phyloP scores from a whole-genome alignment of 176 grass and related monocot genomes.

The Triticum urartu region DNA sequence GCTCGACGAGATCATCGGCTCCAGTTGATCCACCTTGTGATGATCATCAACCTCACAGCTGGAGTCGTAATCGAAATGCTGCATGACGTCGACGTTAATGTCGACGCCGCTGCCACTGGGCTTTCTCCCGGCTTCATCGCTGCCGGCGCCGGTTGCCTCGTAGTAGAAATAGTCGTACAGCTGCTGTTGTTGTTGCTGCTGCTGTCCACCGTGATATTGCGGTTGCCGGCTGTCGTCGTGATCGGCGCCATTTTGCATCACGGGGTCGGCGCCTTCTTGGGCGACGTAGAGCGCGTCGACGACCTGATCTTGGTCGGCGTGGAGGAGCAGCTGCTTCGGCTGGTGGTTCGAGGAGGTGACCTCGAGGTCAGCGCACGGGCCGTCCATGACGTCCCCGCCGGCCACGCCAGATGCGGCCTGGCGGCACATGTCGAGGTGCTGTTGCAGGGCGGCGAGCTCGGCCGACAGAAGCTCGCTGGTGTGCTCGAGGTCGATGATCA shows the following conservation, averaged over 20 bases:
- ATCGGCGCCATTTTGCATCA: constrained; percentile 2
- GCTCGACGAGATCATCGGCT: background rate
- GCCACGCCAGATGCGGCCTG: constrained; percentile 5
- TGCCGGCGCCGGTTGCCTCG: background rate
- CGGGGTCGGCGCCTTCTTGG: background rate
- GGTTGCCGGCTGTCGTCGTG: background rate
- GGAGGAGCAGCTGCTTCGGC: constrained; percentile 14
- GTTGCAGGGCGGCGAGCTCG: constrained; percentile 29
- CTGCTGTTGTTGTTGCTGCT: constrained; percentile 29
- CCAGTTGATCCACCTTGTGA: constrained; percentile 13
- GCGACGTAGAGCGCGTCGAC: constrained; percentile 33
- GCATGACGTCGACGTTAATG: constrained; percentile 36
- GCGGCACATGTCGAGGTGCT: constrained; percentile 26
- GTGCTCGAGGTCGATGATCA: constrained; percentile 28
- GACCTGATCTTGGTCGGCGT: constrained; percentile 9
- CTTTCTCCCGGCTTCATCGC: constrained; percentile 20
- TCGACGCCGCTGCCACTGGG: background rate
- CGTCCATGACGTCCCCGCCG: background rate
- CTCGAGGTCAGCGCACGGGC: background rate
- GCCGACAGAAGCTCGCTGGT: background rate
- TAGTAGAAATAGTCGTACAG: constrained; percentile 50
- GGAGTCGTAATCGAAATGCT: constrained; percentile 33
- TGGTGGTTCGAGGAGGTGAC: constrained; percentile 38
- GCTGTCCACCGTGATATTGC: constrained; percentile 12
- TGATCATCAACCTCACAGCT: background rate